phyloP scores from a whole-genome alignment of 1,284 basidiomycete genomes.

The Phylloboletellus chloephorus region DNA sequence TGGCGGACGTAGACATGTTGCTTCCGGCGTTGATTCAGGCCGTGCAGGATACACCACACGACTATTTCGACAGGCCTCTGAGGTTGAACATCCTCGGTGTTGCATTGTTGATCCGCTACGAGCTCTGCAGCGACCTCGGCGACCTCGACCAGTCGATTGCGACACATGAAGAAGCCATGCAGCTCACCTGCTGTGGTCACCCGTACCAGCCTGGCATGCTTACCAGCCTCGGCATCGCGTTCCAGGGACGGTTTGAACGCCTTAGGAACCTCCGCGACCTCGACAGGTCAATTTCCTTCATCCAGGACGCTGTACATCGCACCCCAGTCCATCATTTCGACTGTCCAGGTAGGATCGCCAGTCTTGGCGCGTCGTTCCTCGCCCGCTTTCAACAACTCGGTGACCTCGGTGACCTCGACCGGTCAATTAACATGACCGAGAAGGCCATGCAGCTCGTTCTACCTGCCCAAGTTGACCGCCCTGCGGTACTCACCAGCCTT shows the following conservation, averaged over 20 bases:
- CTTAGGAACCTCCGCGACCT: background rate
- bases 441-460: background rate
- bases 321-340: background rate
- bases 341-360: background rate
- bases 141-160: conserved; percentile 8
- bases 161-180: background rate
- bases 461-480: background rate
- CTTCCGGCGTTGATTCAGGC: background rate
- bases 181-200: background rate
- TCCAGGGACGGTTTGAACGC: background rate
- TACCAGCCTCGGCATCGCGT: background rate
- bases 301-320: background rate
- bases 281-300: background rate
- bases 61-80: conserved; percentile 2
- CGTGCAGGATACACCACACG: background rate
- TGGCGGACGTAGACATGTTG: background rate
- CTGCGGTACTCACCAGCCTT: background rate
- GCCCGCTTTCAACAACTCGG: background rate
- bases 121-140: background rate
- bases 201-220: background rate
- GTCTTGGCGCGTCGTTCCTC: background rate
- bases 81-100: conserved; percentile 9
- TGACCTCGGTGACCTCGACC: background rate
- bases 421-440: background rate
- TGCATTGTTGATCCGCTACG: conserved; percentile 3